These are phyloP conservation scores for Lipomyces yamadae DNA, from an alignment of 805 yeast species.

Conservation along the genomic window DNA sequence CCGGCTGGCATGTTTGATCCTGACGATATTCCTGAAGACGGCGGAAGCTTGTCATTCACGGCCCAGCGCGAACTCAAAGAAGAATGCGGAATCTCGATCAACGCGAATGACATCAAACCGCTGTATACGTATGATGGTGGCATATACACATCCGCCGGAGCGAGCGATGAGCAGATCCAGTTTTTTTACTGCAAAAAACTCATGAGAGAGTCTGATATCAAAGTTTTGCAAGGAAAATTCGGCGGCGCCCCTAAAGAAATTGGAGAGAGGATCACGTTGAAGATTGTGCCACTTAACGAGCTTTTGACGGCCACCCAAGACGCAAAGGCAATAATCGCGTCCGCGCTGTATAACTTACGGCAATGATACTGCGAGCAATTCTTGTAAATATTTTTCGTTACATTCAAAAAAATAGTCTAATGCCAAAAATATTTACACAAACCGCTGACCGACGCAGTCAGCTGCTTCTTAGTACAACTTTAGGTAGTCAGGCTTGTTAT, in stretches of 20 bases:
- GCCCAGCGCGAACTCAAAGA: conserved; percentile 42
- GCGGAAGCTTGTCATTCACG: conserved; percentile 38
- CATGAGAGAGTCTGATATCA: conserved; percentile 23
- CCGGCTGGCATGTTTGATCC: conserved; percentile 44
- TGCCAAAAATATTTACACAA: neutral
- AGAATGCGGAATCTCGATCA: conserved; percentile 40
- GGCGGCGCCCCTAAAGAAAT: conserved; percentile 31
- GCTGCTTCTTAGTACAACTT: conserved; percentile 14
- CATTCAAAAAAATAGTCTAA: neutral
- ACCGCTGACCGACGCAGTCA: neutral
- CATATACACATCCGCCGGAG: conserved; percentile 39
- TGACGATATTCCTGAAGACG: conserved; percentile 18
- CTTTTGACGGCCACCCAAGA: conserved; percentile 29
- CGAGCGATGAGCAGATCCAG: conserved; percentile 34
- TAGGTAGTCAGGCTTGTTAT: conserved; percentile 41
- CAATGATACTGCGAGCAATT: no score
- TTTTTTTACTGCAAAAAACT: conserved; percentile 32
- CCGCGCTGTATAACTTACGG: conserved; percentile 15
- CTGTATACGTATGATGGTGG: conserved; percentile 30
- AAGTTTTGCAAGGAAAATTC: conserved; percentile 20
- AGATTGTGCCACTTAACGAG: conserved; percentile 21
- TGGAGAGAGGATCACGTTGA: conserved; percentile 28
- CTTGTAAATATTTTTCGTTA: no score
- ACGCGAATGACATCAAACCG: conserved; percentile 32
- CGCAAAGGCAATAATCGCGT: conserved; percentile 28